Base-by-base conservation (phyloP, 78 protist species). In the Mantamonas sphyraenae region DNA sequence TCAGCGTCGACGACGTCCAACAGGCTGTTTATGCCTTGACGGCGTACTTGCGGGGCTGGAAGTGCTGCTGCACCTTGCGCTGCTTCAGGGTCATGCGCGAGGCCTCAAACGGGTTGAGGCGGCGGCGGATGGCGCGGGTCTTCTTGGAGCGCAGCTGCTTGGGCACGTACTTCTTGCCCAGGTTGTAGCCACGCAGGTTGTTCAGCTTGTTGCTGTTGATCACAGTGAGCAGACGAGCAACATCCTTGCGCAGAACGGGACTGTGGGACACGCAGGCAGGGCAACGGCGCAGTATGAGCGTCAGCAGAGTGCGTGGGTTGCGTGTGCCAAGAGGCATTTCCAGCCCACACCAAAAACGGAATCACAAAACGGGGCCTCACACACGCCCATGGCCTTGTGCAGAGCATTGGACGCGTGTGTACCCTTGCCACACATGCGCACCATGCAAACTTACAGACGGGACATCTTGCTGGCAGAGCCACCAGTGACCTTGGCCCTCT, bases 81-180 rank as follows among this genome's bases (percentile, higher is more conserved):
- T 12, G 12, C 53, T 47, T 47, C 28, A 47, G 28, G 53, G 53
- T 47, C 28, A 47, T 47, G 53, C 53, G 53, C 53, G 12, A 19
- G 28, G 12, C 16, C 53, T 47, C 53, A 47, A 16, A 47, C 28
- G 53, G 53, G 53, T 12, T 19, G 53, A 47, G 53, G 53, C 53
- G 53, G 53, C 53, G 53, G 53, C 53, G 53, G 53, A 47, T 12
- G 16, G 53, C 53, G 53, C 53, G 53, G 53, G 53, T 47, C 53
- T 47, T 47, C 53, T 47, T 47, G 53, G 53, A 16, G 53, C 53
- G 53, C 28, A 47, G 53, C 12, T 47, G 28, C 53, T 47, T 47
- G 53, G 53, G 53, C 28, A 47, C 16, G 53, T 19, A 47, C 16
- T 47, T 47, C 53, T 47, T 47, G 28, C 16, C 16, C 28, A 16